These are phyloP conservation scores for Bolboschoenoplectus hybrid DNA, from an alignment of 202 grass and related monocot genomes.

Conservation along the genomic window DNA sequence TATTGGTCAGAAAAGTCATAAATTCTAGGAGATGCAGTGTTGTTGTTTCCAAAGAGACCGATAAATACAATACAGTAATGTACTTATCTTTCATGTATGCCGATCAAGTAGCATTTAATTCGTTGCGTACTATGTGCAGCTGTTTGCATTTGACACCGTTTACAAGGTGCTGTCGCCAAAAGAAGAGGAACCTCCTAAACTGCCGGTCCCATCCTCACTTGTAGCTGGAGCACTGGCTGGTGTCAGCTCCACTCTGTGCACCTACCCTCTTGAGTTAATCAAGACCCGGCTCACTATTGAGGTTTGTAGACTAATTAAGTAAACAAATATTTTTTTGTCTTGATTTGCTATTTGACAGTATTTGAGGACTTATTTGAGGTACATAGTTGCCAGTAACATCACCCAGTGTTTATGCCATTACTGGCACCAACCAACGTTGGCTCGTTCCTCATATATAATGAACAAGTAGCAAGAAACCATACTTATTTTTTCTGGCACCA, in stretches of 20 bases:
- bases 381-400: not conserved
- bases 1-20: not conserved
- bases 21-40: not conserved
- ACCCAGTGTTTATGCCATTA: not conserved
- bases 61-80: not conserved
- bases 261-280: conserved; percentile 83
- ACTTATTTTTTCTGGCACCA: not conserved
- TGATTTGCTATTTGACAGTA: not conserved
- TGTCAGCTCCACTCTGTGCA: conserved; percentile 77
- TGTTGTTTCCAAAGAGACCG: not conserved
- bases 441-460: not conserved
- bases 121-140: conserved; percentile 44
- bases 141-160: conserved; percentile 78
- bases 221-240: conserved; percentile 79
- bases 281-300: conserved; percentile 87
- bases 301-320: conserved; percentile 42
- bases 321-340: conserved; percentile 4
- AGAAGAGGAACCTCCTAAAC: conserved; percentile 50
- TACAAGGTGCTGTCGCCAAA: conserved; percentile 67
- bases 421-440: not conserved
- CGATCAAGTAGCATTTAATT: not conserved
- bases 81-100: not conserved
- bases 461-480: not conserved
- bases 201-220: conserved; percentile 63
- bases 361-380: not conserved